These are phyloP conservation scores for Neopestalotiopsis rosae DNA, from an alignment of 2,329 filamentous ascomycete genomes.

Conservation along the genomic window DNA sequence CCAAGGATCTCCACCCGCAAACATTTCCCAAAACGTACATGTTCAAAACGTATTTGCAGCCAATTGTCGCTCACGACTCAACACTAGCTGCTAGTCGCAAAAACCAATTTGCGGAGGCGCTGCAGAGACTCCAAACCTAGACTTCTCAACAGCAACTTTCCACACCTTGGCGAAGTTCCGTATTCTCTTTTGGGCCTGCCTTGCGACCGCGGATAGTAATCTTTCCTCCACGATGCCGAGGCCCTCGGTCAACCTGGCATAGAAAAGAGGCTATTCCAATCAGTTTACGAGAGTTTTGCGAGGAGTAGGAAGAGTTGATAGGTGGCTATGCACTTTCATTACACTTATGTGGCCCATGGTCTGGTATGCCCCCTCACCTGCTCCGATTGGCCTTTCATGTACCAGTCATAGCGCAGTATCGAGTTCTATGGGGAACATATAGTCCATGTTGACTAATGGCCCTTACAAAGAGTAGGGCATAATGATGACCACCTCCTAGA, in stretches of 20 bases:
- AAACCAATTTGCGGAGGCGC: neutral
- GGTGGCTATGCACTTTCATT: too few species aligned
- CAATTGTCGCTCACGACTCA: neutral
- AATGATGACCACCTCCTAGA: too few species aligned
- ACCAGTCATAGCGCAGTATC: too few species aligned
- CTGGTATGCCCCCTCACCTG: too few species aligned
- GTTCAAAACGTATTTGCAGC: neutral
- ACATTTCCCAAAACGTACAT: conserved; percentile 1
- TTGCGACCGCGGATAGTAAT: neutral
- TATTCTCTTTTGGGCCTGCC: neutral
- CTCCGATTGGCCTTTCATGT: too few species aligned
- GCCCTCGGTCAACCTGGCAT: neutral
- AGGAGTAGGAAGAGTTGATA: too few species aligned
- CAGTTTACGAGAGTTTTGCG: too few species aligned
- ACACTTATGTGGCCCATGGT: too few species aligned
- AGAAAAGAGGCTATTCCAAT: too few species aligned
- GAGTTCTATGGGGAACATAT: too few species aligned
- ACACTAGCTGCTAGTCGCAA: neutral
- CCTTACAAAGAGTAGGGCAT: too few species aligned
- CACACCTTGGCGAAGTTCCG: neutral
- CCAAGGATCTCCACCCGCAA: neutral
- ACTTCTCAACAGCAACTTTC: neutral
- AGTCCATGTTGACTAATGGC: too few species aligned
- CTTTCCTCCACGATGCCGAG: neutral
- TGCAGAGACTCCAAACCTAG: neutral